Base-by-base conservation (phyloP, 768 basidiomycete genomes). In the Galerina sulciceps region DNA sequence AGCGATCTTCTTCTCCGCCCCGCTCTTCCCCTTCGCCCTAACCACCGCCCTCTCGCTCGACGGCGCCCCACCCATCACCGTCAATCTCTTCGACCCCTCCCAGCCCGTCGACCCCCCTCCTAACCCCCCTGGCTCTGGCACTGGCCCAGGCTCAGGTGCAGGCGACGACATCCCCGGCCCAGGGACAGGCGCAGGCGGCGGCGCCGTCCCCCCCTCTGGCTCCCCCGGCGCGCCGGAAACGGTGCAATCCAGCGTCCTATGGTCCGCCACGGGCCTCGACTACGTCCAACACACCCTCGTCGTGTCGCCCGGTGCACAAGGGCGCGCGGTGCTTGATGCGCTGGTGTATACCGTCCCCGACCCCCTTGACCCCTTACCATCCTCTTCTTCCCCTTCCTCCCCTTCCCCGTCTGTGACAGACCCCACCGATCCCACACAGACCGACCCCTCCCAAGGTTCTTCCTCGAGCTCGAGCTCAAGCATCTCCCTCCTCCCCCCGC, bases 31-130 rank as follows among this genome's bases (percentile, higher is more conserved):
- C 9, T 65, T 62, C 35, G 37, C 58, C 42, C 63, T 70, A 35
- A 65, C 60, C 15, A 70, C 69, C 15, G 59, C 55, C 15, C n/a
- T 70, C 43, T 62, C 69, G 22, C 64, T 70, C 31, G 69, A 70
- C 50, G 64, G 64, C 6, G 38, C 6, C 1, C 22, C 46, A 0
- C 44, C 59, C 11, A 36, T 37, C 0, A 38, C 63, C 20, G 38
- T 70, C 35, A 48, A 61, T 50, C 59, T 70, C n/a, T 58, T 58
- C 23, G 69, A 70, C 40, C 54, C 57, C 53, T 31, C 26, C 26
- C 26, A 31, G 8, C 26, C 26, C 26, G 8, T 8, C 26, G 26
- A 31, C 26, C 26, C 26, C 0, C 26, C 26, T 0, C 26, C 26
- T 3, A 6, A 6, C 26, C 26, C 26, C 26, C 26, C 26, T 8